phyloP scores from a whole-genome alignment of 1,284 basidiomycete species.

The Boletus subluridellus region DNA sequence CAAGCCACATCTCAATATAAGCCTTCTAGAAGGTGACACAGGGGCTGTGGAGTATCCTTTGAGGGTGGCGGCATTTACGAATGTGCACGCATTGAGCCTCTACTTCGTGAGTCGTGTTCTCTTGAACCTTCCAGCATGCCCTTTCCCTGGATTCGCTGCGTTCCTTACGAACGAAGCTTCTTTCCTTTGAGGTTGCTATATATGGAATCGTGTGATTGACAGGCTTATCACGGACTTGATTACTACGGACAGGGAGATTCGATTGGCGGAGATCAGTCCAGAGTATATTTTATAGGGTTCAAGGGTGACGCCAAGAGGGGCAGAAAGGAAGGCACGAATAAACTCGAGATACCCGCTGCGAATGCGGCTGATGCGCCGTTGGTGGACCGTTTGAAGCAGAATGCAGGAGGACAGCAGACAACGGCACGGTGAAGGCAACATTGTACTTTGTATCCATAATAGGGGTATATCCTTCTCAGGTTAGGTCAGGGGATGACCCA shows the following conservation, averaged over 20 bases:
- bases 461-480: constrained; percentile 2
- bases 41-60: constrained; percentile 73
- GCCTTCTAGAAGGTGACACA: constrained; percentile 64
- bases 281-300: constrained; percentile 78
- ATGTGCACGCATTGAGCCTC: constrained; percentile 65
- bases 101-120: constrained; percentile 61
- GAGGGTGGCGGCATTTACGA: constrained; percentile 69
- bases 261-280: constrained; percentile 56
- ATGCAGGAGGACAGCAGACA: constrained; percentile 38
- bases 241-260: constrained; percentile 54
- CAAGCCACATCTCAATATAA: constrained; percentile 67
- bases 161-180: not conserved
- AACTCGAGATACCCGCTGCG: constrained; percentile 67
- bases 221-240: constrained; percentile 18
- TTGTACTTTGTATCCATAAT: constrained; percentile 6
- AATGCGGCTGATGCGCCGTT: constrained; percentile 65
- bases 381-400: constrained; percentile 59
- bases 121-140: constrained; percentile 7
- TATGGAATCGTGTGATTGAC: constrained; percentile 12
- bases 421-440: constrained; percentile 23
- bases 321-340: constrained; percentile 56
- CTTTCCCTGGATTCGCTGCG: constrained; percentile 12
- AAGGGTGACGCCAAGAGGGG: constrained; percentile 63
- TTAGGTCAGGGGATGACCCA: not conserved
- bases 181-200: constrained; percentile 24